Evolutionary conservation across 306 rosid species (phyloP).

Genomic region (Cyamopsis tetragonoloba): DNA sequence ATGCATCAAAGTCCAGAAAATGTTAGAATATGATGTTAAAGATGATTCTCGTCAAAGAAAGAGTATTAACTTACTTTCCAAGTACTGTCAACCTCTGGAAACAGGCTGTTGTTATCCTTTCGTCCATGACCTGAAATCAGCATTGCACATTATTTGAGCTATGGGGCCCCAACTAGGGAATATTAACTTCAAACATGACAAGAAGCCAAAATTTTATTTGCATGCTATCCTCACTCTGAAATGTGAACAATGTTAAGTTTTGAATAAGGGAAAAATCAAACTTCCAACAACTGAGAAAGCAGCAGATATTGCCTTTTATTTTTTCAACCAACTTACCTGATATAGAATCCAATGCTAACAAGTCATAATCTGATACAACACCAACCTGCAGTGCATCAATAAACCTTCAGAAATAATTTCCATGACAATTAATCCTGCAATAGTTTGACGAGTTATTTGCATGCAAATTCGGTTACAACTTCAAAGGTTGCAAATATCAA

Average conservation of each 20-base stretch:
- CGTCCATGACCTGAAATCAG: conserved; percentile 57
- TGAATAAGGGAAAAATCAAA: conserved; percentile 4
- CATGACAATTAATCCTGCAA: not conserved
- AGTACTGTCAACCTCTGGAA: conserved; percentile 84
- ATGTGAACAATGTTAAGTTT: not conserved
- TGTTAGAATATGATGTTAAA: conserved; percentile 3
- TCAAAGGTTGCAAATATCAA: conserved; percentile 6
- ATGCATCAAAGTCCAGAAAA: not conserved
- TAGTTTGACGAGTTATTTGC: not conserved
- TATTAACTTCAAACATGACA: not conserved
- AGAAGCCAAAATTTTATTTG: not conserved
- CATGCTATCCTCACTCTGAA: not conserved
- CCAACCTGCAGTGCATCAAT: conserved; percentile 67
- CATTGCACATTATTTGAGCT: conserved; percentile 6
- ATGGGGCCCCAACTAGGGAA: not conserved
- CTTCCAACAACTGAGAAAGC: conserved; percentile 11
- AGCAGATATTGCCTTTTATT: not conserved
- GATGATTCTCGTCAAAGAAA: not conserved
- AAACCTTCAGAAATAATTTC: conserved; percentile 25
- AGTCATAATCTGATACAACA: conserved; percentile 90
- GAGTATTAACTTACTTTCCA: conserved; percentile 72
- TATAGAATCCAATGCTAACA: conserved; percentile 88
- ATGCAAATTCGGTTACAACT: not conserved
- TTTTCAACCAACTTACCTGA: conserved; percentile 51
- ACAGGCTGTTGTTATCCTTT: conserved; percentile 60